These are phyloP conservation scores for Verticillium albo-atrum DNA, from an alignment of 2,329 filamentous ascomycete genomes.

Conservation along the genomic window DNA sequence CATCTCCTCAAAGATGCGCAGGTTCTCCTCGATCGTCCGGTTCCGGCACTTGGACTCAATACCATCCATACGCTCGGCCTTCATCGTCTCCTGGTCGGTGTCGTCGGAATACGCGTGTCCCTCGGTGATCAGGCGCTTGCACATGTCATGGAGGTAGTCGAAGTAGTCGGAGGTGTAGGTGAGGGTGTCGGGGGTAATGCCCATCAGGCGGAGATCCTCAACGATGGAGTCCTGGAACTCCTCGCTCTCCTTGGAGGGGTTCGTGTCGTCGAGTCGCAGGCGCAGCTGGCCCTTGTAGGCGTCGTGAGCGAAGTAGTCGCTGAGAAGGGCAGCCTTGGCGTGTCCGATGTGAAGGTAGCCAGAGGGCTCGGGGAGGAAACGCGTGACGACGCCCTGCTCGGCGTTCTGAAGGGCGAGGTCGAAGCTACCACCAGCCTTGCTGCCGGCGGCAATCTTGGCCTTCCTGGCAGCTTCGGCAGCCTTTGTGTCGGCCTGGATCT, in stretches of 20 bases:
- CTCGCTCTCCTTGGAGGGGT: conserved; percentile 94
- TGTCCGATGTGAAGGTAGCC: conserved; percentile 88
- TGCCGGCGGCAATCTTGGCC: conserved; percentile 63
- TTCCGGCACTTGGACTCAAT: conserved; percentile 79
- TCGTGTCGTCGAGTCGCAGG: conserved; percentile 94
- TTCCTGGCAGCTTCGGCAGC: conserved; percentile 63
- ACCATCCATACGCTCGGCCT: conserved; percentile 76
- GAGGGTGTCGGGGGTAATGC: conserved; percentile 80
- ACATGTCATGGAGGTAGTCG: conserved; percentile 82
- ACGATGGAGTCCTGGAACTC: conserved; percentile 94
- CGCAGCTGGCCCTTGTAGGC: conserved; percentile 88
- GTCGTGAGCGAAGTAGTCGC: conserved; percentile 95
- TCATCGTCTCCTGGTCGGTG: conserved; percentile 85
- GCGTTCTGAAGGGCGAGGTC: conserved; percentile 82
- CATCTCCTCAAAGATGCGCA: conserved; percentile 90
- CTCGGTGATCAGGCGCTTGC: conserved; percentile 76
- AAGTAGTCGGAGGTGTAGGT: conserved; percentile 97
- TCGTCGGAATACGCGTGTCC: conserved; percentile 94
- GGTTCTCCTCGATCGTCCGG: conserved; percentile 72
- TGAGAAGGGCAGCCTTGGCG: conserved; percentile 87
- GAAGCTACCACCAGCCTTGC: conserved; percentile 80
- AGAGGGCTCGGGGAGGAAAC: conserved; percentile 93
- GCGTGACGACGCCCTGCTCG: conserved; percentile 83
- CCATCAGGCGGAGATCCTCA: conserved; percentile 86
- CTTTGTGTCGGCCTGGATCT: conserved; percentile 68